Evolutionary conservation across 345 rosid species (phyloP), one percentile per base, ranked within the genome.

Genomic region (Carallia pectinifolia): DNA sequence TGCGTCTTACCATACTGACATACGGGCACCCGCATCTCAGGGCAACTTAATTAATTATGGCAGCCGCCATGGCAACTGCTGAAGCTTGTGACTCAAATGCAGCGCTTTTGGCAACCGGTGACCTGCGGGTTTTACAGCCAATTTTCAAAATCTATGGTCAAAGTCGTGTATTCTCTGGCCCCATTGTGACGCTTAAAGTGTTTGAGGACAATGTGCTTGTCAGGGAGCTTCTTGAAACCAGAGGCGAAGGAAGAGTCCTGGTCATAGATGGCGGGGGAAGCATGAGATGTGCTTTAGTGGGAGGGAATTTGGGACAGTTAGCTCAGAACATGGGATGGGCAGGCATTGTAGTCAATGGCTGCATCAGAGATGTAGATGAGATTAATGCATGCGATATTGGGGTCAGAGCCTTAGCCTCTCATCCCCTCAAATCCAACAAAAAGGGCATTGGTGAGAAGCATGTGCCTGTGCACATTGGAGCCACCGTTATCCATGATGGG

Each of bases 251-350:
- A 8, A 67, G 88, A 55, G 98, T 91, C 52, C 81, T 94, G 6
- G 90, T 94, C 15, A 80, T 88, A 50, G 97, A 94, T 67, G 95
- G 98, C 29, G 97, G 95, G 56, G 97, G 89, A 65, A 94, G 98
- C 93, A 74, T 55, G 81, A 87, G 96, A 70, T 89, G 96, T 65
- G 93, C 97, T 15, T 74, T 94, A 78, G 78, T 90, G 34, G 96
- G 98, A 54, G 93, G 95, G 48, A 91, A 90, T 77, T 74, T 90
- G 12, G 95, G 78, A 47, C 91, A 86, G 69, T 70, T 84, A 53
- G 96, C 95, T 58, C 95, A 87, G 64, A 89, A 86, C 67, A 88
- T 77, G 64, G 98, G 96, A n/a, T 94, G 96, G 96, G 70, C 82
- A 0, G 98, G 98, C 6, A 82, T 91, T 19, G 66, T 94, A 5